Conservation (phyloP, 2,329 filamentous ascomycete species). For the Diaporthe sp. region DNA sequence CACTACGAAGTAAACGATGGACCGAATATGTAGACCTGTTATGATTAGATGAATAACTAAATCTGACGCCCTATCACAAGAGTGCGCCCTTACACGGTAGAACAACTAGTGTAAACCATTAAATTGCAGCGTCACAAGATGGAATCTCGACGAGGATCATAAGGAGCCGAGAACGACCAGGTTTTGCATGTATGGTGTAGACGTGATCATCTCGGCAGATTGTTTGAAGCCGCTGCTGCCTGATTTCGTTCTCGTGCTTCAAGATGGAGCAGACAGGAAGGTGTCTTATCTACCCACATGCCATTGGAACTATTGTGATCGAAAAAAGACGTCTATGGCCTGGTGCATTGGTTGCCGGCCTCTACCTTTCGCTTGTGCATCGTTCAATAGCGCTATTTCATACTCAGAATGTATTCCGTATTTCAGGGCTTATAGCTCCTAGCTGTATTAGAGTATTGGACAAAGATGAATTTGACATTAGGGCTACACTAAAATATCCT, state of each 20-base stretch:
- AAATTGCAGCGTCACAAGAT: neutral
- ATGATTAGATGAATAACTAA: neutral
- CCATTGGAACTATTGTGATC: too few relatives aligned
- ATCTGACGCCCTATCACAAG: neutral
- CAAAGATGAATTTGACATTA: too few relatives aligned
- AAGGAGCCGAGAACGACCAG: neutral
- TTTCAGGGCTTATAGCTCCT: too few relatives aligned
- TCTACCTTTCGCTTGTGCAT: neutral
- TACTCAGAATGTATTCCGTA: too few relatives aligned
- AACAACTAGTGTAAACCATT: fast-evolving
- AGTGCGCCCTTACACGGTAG: neutral
- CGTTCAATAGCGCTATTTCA: neutral
- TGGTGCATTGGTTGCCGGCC: too few relatives aligned
- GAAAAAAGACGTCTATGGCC: too few relatives aligned
- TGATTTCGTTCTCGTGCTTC: neutral
- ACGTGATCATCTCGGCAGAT: neutral
- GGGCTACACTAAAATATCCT: too few relatives aligned
- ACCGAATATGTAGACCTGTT: neutral
- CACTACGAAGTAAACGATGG: neutral
- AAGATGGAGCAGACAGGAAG: too few relatives aligned
- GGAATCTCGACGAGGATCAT: neutral
- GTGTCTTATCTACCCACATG: neutral
- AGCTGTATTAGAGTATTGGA: too few relatives aligned
- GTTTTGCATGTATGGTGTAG: too few relatives aligned
- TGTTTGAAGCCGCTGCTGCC: neutral